These are phyloP conservation scores for Kwoniella sp. DNA, from an alignment of 768 basidiomycete genomes.

Conservation along the genomic window DNA sequence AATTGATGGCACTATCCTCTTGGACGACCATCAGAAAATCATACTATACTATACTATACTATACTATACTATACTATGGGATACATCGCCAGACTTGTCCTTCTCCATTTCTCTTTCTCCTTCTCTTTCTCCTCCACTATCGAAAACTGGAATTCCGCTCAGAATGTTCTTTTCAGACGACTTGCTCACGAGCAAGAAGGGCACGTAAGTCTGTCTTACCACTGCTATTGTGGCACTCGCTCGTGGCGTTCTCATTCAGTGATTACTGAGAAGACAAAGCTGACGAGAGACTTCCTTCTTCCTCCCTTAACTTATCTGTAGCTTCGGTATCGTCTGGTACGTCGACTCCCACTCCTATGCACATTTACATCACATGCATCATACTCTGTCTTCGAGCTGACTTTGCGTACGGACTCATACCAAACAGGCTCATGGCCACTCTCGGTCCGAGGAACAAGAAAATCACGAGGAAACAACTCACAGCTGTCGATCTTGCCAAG, in stretches of 20 bases:
- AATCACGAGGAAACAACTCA: slow-evolving; percentile 77
- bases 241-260: too few species aligned
- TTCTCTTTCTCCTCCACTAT: slow-evolving; percentile 13
- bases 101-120: slow-evolving; percentile 7
- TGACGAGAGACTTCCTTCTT: slow-evolving; percentile 15
- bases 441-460: slow-evolving; percentile 85
- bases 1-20: too few species aligned
- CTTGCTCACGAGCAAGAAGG: slow-evolving; percentile 75
- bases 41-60: too few species aligned
- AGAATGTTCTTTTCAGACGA: slow-evolving; percentile 86
- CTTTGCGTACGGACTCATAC: slow-evolving; percentile 1
- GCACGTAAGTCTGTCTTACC: slow-evolving; percentile 67
- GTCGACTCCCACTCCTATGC: slow-evolving; percentile 12
- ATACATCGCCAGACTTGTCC: background rate
- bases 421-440: slow-evolving; percentile 80
- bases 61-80: too few species aligned
- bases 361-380: background rate
- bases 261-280: background rate
- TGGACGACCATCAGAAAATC: too few species aligned
- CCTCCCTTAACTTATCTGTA: slow-evolving; percentile 17
- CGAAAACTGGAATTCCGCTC: too few species aligned
- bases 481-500: slow-evolving; percentile 77
- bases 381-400: too few species aligned
- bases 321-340: slow-evolving; percentile 49
- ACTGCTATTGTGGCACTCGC: slow-evolving; percentile 10